Evolutionary conservation across 2,329 filamentous ascomycete species (phyloP).

Genomic region (Nemania sp.): DNA sequence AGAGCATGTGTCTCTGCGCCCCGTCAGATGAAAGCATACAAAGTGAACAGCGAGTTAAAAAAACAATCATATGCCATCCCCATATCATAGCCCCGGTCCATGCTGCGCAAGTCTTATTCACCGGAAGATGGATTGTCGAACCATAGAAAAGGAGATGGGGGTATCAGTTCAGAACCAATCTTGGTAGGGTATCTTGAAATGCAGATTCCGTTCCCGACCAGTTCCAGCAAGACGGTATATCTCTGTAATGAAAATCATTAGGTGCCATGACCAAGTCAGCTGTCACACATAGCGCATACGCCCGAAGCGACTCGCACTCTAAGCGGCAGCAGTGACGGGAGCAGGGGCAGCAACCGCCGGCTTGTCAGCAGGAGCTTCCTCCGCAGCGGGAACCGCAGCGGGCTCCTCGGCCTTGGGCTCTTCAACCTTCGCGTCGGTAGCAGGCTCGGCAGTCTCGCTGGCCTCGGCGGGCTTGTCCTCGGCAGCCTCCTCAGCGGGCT

Average conservation of each 20-base stretch:
- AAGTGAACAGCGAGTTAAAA: slow-evolving; percentile 39
- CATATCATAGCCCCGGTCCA: slow-evolving; percentile 33
- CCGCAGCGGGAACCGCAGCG: slow-evolving; percentile 21
- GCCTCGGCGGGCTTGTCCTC: slow-evolving; percentile 36
- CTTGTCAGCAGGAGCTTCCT: slow-evolving; percentile 37
- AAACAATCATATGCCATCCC: slow-evolving; percentile 39
- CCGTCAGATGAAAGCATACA: slow-evolving; percentile 41
- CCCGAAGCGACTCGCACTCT: slow-evolving; percentile 34
- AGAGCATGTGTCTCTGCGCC: slow-evolving; percentile 37
- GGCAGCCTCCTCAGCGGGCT: slow-evolving; percentile 36
- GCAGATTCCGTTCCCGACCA: slow-evolving; percentile 45
- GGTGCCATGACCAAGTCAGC: slow-evolving; percentile 25
- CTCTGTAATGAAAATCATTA: slow-evolving; percentile 40
- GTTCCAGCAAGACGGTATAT: slow-evolving; percentile 39
- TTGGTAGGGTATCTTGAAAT: slow-evolving; percentile 46
- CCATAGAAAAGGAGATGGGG: slow-evolving; percentile 35
- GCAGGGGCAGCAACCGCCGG: slow-evolving; percentile 36
- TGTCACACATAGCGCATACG: slow-evolving; percentile 23
- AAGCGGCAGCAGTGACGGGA: slow-evolving; percentile 43
- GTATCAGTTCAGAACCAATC: slow-evolving; percentile 45
- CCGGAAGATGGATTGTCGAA: slow-evolving; percentile 30
- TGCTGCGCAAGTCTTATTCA: slow-evolving; percentile 29
- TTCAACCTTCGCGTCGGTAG: slow-evolving; percentile 30
- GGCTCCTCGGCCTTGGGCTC: slow-evolving; percentile 27
- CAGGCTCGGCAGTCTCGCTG: slow-evolving; percentile 32